phyloP scores from a whole-genome alignment of 73 alveolate species.

The Breviolum minutum region DNA sequence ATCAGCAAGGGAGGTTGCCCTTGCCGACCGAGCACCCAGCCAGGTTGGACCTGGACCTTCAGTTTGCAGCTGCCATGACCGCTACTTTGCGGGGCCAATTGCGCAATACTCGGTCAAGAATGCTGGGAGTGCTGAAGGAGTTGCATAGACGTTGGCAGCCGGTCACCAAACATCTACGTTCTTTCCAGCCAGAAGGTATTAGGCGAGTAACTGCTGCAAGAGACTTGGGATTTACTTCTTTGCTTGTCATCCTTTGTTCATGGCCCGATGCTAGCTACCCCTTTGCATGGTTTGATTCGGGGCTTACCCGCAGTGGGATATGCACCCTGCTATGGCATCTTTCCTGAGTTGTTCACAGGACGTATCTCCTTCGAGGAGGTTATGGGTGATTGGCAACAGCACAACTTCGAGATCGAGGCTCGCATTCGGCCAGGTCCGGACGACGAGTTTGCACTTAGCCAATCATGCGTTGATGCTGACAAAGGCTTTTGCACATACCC shows the following conservation, averaged over 20 bases:
- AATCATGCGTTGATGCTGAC: background rate
- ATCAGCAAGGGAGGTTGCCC: background rate
- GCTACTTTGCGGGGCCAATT: background rate
- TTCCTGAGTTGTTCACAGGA: background rate
- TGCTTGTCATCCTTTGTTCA: background rate
- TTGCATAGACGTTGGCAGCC: background rate
- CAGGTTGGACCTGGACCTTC: background rate
- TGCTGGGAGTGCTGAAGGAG: background rate
- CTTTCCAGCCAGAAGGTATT: background rate
- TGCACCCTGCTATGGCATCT: background rate
- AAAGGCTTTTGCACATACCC: background rate
- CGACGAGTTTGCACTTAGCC: background rate
- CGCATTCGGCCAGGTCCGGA: background rate
- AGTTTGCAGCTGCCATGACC: background rate
- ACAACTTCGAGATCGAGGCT: background rate
- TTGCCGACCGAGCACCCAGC: background rate
- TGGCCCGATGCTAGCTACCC: conserved; percentile 2
- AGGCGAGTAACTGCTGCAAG: background rate
- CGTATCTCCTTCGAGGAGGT: background rate
- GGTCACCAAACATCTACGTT: background rate
- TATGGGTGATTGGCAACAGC: background rate
- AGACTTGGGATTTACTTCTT: background rate
- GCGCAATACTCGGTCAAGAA: background rate
- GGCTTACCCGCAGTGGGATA: conserved; percentile 31
- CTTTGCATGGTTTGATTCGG: background rate